phyloP scores from a whole-genome alignment of 2,329 filamentous ascomycete genomes.

The Sporothrix pseudoabietina region DNA sequence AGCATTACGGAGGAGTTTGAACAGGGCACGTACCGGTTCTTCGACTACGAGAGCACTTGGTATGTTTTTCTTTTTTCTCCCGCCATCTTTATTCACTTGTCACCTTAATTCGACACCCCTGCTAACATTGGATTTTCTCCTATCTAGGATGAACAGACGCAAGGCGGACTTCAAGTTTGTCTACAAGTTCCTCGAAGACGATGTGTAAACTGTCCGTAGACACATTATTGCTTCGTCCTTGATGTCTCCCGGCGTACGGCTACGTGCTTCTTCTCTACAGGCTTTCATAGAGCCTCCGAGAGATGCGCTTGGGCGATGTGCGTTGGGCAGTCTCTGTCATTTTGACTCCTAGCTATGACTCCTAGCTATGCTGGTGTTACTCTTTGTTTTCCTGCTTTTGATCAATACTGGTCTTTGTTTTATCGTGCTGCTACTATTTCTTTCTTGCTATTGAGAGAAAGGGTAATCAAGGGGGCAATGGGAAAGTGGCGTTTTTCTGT shows the following conservation, averaged over 20 bases:
- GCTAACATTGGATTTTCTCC: background rate
- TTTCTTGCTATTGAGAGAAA: background rate
- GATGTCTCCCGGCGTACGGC: background rate
- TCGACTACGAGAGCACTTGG: conserved; percentile 99
- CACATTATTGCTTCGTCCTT: background rate
- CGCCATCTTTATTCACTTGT: background rate
- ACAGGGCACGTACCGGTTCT: conserved; percentile 98
- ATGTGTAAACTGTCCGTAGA: conserved; percentile 58
- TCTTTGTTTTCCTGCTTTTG: background rate
- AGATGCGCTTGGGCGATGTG: background rate
- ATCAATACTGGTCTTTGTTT: background rate
- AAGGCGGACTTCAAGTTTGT: conserved; percentile 98
- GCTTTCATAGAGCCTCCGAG: background rate
- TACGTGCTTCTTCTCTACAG: background rate
- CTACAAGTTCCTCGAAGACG: conserved; percentile 96
- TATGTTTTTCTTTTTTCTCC: conserved; percentile 51
- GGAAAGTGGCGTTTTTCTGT: conserved; percentile 12
- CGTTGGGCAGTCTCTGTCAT: background rate
- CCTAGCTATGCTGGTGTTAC: background rate
- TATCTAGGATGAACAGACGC: conserved; percentile 88
- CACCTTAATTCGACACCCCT: conserved; percentile 6
- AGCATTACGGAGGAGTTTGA: conserved; percentile 98
- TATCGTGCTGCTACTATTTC: background rate
- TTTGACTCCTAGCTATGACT: background rate
- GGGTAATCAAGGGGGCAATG: conserved; percentile 10